These are phyloP conservation scores for Danielia reshetovae DNA, from an alignment of 805 yeast species.

Conservation along the genomic window DNA sequence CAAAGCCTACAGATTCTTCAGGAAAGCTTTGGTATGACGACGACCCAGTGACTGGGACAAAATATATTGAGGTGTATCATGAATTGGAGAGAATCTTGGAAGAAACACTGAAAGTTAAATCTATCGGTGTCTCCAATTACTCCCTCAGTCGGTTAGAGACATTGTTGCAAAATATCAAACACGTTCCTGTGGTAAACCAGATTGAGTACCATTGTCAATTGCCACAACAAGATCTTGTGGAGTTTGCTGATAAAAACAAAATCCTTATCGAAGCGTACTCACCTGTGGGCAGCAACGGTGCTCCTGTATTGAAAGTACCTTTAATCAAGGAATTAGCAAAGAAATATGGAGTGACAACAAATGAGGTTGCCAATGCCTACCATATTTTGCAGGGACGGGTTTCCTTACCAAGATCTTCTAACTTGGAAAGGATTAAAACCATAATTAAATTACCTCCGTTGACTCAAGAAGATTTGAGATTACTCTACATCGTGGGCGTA, in stretches of 20 bases:
- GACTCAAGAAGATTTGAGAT: slow-evolving; percentile 31
- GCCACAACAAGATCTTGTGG: slow-evolving; percentile 38
- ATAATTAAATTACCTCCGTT: slow-evolving; percentile 34
- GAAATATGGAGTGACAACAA: slow-evolving; percentile 36
- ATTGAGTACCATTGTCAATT: slow-evolving; percentile 35
- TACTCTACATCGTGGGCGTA: slow-evolving; percentile 28
- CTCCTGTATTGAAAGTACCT: slow-evolving; percentile 51
- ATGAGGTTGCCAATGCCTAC: slow-evolving; percentile 60
- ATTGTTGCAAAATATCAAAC: slow-evolving; percentile 46
- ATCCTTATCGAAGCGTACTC: slow-evolving; percentile 52
- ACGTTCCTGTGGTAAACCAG: slow-evolving; percentile 52
- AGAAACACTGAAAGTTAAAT: slow-evolving; percentile 35
- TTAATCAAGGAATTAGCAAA: slow-evolving; percentile 23
- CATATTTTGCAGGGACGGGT: slow-evolving; percentile 58
- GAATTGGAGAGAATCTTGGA: slow-evolving; percentile 25
- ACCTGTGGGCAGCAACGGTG: slow-evolving; percentile 61
- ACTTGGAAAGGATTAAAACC: slow-evolving; percentile 53
- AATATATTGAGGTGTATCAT: slow-evolving; percentile 28
- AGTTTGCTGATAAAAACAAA: slow-evolving; percentile 32
- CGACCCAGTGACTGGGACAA: slow-evolving; percentile 30
- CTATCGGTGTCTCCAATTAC: slow-evolving; percentile 56
- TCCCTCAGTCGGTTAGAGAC: slow-evolving; percentile 17
- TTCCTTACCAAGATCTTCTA: slow-evolving; percentile 68
- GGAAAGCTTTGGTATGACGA: slow-evolving; percentile 34
- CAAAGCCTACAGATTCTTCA: slow-evolving; percentile 31